Evolutionary conservation across 768 basidiomycete species (phyloP), one percentile per base, ranked within the genome.

Genomic region (Pleurotus tuber-regium): DNA sequence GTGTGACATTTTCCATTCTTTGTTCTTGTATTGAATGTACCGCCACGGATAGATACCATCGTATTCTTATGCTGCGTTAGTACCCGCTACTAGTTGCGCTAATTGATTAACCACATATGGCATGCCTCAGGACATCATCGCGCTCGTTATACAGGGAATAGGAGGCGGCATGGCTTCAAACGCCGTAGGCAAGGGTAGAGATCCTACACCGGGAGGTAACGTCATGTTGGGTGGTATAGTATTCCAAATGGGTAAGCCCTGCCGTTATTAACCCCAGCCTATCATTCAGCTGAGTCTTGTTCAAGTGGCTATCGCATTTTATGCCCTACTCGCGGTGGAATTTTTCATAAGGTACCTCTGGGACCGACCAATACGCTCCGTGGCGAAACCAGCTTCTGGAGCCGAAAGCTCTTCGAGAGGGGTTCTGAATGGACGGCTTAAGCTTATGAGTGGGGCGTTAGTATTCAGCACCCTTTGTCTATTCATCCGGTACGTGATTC

Each of bases 151-250:
- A 1, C 86, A 89, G 66, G 85, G 78, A 25, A 64, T 75, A 11
- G 86, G 86, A 33, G 86, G 86, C 23, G 85, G 76, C 0, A 58
- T 73, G 16, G 84, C 84, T 0, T 71, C 77, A 3, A 61, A 63
- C 1, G 63, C 55, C 1, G 59, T 55, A 11, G 41, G 57, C 7
- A 30, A 16, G n/a, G 38, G 26, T 18, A 19, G 21, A 31, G 26
- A 43, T 44, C 38, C 50, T 5, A 33, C 25, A 11, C 33, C 66
- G 64, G 70, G 69, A 8, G 66, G 62, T 1, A 50, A 76, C 38
- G 70, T 84, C 59, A 84, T 86, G 82, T 71, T 84, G 9, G 80
- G 66, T 1, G 86, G 84, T 44, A 86, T 88, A 53, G 68, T 69
- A 14, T 75, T 86, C 58, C 84, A 87, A 58, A 62, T 84, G 12